Base-by-base conservation (phyloP, 768 basidiomycete genomes). In the Paxillus ammoniavirescens region DNA sequence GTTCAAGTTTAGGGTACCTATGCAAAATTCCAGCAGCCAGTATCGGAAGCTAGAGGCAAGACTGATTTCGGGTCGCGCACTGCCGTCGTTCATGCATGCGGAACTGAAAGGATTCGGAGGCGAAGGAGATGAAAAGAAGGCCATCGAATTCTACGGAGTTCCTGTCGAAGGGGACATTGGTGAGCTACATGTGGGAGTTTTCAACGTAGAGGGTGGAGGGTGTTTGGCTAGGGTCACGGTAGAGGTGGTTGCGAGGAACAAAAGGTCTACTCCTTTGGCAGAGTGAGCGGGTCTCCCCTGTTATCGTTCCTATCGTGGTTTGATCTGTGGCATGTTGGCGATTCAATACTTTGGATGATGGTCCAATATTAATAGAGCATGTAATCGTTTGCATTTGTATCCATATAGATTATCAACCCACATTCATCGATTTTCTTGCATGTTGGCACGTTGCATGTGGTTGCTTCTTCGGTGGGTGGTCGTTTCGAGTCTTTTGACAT, bases 41-140 rank as follows among this genome's bases (percentile, higher is more conserved):
- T 66, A 66, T 44, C 71, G 72, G 48, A 74, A 72, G 50, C 73
- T 81, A 47, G 76, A 78, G 55, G 81, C 77, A 51, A 75, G 73
- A 56, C 66, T 82, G 55, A 70, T 77, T 40, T 80, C 79, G 33
- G 83, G 84, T 30, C 71, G 73, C 54, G 66, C 78, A 42, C 65
- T 86, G 50, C 86, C 86, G 28, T 63, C 70, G 51, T 87, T 85
- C 68, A 61, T 87, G 61, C 75, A 77, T 37, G 75, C 79, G 7
- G 80, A 86, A 60, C 59, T 79, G 43, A 77, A 73, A 56, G 68
- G 70, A 9, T 65, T 64, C 26, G 59, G 55, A 9, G 52, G 56
- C 18, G 73, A 72, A 9, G 65, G 65, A 23, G 73, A 72, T 37
- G 71, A 72, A 44, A 77, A 75, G 65, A 80, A 78, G 35, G 74